These are phyloP conservation scores for Pythium volutum DNA, from an alignment of 352 stramenopile genomes.

Conservation along the genomic window DNA sequence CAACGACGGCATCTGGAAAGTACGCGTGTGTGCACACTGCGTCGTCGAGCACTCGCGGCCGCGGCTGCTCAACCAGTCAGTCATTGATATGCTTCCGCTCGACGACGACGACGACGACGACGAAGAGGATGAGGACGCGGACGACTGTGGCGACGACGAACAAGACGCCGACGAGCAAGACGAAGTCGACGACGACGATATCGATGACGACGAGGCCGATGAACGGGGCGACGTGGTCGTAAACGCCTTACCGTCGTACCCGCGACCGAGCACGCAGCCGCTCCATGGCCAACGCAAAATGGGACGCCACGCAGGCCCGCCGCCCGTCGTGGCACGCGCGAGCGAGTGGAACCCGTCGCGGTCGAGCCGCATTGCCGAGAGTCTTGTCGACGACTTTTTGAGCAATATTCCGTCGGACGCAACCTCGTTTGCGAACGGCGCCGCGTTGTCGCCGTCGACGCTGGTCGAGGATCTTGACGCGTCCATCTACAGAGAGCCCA, in stretches of 20 bases:
- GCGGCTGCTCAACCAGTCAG: conserved; percentile 9
- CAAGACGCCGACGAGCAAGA: conserved; percentile 6
- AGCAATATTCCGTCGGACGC: conserved; percentile 3
- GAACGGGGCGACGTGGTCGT: not conserved
- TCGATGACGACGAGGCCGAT: not conserved
- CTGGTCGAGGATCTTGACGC: conserved; percentile 2
- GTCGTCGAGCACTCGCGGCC: conserved; percentile 19
- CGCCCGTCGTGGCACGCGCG: not conserved
- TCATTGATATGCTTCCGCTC: not conserved
- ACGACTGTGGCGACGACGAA: conserved; percentile 3
- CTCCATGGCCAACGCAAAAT: not conserved
- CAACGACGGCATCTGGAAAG: conserved; percentile 2
- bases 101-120: too few relatives aligned
- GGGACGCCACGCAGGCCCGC: not conserved
- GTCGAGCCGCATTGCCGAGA: conserved; percentile 19
- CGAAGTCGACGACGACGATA: not conserved
- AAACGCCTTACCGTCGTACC: not conserved
- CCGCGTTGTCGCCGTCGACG: conserved; percentile 2
- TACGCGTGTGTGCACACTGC: conserved; percentile 20
- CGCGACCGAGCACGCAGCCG: conserved; percentile 5
- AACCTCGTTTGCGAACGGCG: not conserved
- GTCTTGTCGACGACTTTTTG: conserved; percentile 18
- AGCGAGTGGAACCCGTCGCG: conserved; percentile 19
- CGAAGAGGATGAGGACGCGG: not conserved
- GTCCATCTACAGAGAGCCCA: not conserved